Percentiles rank a stretch among this genome's conserved stretches.
Evolutionary conservation across 148 eudicot species (phyloP).

Genomic region (Amaranthus hypochondriacus): DNA sequence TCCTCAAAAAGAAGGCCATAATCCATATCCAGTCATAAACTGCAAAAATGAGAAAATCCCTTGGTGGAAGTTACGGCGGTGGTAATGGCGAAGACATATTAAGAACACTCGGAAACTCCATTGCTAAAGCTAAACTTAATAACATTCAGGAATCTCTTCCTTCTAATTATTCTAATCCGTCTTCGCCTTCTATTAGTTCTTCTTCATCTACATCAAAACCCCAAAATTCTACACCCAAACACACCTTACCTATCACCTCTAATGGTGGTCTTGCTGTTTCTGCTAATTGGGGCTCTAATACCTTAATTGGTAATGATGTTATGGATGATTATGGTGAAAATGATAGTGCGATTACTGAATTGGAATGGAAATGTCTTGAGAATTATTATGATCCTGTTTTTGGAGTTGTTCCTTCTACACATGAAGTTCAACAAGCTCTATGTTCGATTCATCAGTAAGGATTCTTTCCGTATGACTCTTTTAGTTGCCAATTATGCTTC

Average conservation of each 20-base stretch:
- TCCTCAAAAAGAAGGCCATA: too few relatives aligned
- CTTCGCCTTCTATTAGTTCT: neutral
- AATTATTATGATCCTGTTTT: conserved; percentile 34
- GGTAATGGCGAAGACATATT: conserved; percentile 24
- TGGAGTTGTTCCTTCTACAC: conserved; percentile 41
- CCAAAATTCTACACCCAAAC: neutral
- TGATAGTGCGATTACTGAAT: conserved; percentile 15
- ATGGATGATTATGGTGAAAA: conserved; percentile 20
- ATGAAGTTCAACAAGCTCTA: conserved; percentile 51
- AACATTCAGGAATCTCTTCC: conserved; percentile 29
- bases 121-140: conserved; percentile 30
- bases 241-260: conserved; percentile 5
- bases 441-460: conserved; percentile 50
- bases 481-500: neutral
- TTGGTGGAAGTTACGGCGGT: conserved; percentile 22
- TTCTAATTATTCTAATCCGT: neutral
- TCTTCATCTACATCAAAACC: neutral
- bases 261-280: neutral
- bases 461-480: neutral
- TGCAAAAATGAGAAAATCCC: conserved; percentile 15
- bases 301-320: neutral
- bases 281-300: conserved; percentile 18
- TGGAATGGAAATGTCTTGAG: conserved; percentile 41
- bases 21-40: neutral
- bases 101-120: conserved; percentile 30